Evolutionary conservation across 306 rosid species (phyloP).

Genomic region (Medicago truncatula): MtrunA17r5.0-ANR NC_053042.1:40028501-40029000

Average conservation of each 20-base stretch:
- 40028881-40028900: slow-evolving; percentile 33
- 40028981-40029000: slow-evolving; percentile 64
- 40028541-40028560: background rate
- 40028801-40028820: background rate
- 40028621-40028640: too few species aligned
- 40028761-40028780: background rate
- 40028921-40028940: slow-evolving; percentile 20
- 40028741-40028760: slow-evolving; percentile 52
- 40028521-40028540: background rate
- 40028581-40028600: too few species aligned
- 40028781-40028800: background rate
- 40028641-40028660: too few species aligned
- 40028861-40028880: slow-evolving; percentile 9
- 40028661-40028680: too few species aligned
- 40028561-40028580: too few species aligned
- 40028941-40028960: background rate
- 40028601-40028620: too few species aligned
- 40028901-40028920: slow-evolving; percentile 21
- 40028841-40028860: slow-evolving; percentile 27
- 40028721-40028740: slow-evolving; percentile 1
- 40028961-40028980: slow-evolving; percentile 51
- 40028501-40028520: slow-evolving; percentile 15
- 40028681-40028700: too few species aligned
- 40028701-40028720: background rate
- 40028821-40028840: slow-evolving; percentile 21